phyloP scores from a whole-genome alignment of 2,329 filamentous ascomycete genomes.

The Didymella glomerata region DNA sequence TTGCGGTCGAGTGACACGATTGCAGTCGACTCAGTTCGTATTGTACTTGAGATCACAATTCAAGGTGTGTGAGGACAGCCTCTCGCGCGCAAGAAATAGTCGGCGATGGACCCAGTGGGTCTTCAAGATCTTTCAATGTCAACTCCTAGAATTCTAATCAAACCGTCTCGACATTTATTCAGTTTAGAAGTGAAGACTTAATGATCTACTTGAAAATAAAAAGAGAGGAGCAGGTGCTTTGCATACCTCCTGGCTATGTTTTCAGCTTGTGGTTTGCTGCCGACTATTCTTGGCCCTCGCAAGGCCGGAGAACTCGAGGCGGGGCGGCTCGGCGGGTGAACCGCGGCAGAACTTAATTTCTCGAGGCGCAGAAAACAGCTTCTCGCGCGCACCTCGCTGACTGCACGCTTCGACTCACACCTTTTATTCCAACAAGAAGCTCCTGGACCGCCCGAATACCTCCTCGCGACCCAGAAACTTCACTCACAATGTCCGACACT shows the following conservation, averaged over 20 bases:
- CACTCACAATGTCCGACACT: constrained; percentile 26
- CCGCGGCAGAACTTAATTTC: not conserved
- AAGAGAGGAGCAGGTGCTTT: too few relatives aligned
- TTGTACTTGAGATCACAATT: not conserved
- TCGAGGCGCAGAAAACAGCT: constrained; percentile 2
- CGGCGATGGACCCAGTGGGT: too few relatives aligned
- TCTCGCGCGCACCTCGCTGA: not conserved
- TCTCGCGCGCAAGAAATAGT: too few relatives aligned
- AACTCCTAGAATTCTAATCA: too few relatives aligned
- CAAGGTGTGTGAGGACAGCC: not conserved
- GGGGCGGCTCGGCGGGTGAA: not conserved
- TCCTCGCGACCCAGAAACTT: not conserved
- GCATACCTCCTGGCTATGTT: too few relatives aligned
- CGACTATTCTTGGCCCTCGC: too few relatives aligned
- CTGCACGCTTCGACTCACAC: not conserved
- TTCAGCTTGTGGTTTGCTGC: too few relatives aligned
- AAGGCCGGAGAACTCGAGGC: not conserved
- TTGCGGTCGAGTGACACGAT: not conserved
- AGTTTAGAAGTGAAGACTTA: too few relatives aligned
- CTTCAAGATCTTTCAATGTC: too few relatives aligned
- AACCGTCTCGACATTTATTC: too few relatives aligned
- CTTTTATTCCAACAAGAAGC: not conserved
- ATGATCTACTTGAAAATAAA: too few relatives aligned
- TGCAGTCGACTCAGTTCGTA: not conserved
- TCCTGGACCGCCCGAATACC: not conserved